Evolutionary conservation across 164 flowering plant genomes (phyloP), one percentile per base, ranked within the genome.

Genomic region (Magnolia sinica): DNA sequence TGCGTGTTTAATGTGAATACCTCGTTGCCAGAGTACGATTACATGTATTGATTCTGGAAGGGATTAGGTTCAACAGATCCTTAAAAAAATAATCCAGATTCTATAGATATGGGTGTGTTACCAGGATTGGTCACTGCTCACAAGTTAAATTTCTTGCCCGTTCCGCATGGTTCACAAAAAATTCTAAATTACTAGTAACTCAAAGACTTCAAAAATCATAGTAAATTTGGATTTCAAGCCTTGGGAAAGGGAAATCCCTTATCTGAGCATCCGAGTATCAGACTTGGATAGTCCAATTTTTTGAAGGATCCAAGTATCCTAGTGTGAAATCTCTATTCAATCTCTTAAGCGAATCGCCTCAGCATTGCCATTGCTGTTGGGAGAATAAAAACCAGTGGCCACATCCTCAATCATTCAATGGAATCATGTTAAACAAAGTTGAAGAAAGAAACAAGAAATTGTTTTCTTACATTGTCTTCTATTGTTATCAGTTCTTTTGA

Each of bases 401-500:
- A 11, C n/a, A 8, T 70, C 24, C n/a, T 70, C 18, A 19, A n/a
- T 18, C 23, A 19, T 29, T 18, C 45, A 11, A 11, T 29, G 45
- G 6, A 68, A 18, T 29, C 5, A 7, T 11, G 45, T 3, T 37
- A 29, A 68, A 29, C 50, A 29, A 37, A 24, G 68, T 29, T 9
- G 11, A 24, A 24, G 51, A 37, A 37, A 13, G 49, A 31, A 16
- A 14, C 49, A 64, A 0, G 13, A 16, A 16, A 68, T 24, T 58
- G 27, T 23, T 64, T 69, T 7, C 16, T 50, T 64, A 7, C 74
- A 45, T 75, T 73, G 4, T 19, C 24, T 16, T 58, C 23, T 7
- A 68, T 72, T 67, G 8, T 80, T 50, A 75, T 82, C 49, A 31
- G 69, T 80, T 75, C 74, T 81, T 73, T 63, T 80, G 51, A 80